These are phyloP conservation scores for Phytophthora rubi DNA, from an alignment of 352 stramenopile genomes.

Conservation along the genomic window DNA sequence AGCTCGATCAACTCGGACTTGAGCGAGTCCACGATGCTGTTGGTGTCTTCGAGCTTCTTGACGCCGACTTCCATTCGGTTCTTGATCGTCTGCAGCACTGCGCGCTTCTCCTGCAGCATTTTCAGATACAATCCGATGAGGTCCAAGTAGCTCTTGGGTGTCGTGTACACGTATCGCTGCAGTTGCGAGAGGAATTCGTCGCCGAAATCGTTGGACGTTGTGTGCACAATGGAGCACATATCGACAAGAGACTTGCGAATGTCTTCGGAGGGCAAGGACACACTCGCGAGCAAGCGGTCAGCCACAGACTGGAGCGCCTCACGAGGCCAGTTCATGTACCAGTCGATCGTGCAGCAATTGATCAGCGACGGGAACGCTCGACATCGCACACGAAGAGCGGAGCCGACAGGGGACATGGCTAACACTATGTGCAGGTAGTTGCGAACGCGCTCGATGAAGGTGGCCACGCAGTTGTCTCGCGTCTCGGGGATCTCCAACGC, in stretches of 20 bases:
- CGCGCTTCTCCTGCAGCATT: constrained; percentile 91
- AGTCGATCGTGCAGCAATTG: constrained; percentile 97
- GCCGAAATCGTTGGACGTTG: constrained; percentile 88
- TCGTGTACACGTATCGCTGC: constrained; percentile 95
- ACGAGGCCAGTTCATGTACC: constrained; percentile 95
- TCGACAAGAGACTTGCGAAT: constrained; percentile 80
- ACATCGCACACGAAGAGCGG: constrained; percentile 91
- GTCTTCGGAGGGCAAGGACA: constrained; percentile 79
- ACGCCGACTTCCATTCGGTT: constrained; percentile 93
- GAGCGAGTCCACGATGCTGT: constrained; percentile 93
- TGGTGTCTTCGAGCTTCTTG: constrained; percentile 95
- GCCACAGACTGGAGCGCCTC: constrained; percentile 93
- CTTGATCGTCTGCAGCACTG: constrained; percentile 83
- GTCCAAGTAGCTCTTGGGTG: constrained; percentile 96
- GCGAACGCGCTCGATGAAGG: constrained; percentile 92
- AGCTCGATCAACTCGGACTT: constrained; percentile 92
- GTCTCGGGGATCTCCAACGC: constrained; percentile 89
- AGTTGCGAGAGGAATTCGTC: constrained; percentile 91
- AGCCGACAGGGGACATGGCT: constrained; percentile 94
- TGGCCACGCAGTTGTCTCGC: constrained; percentile 89
- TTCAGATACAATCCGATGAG: constrained; percentile 95
- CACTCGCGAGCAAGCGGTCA: constrained; percentile 82
- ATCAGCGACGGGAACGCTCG: constrained; percentile 95
- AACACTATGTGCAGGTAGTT: constrained; percentile 96
- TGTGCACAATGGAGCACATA: constrained; percentile 95